These are phyloP conservation scores for Vicia sativa DNA, from an alignment of 306 rosid genomes.

Conservation along the genomic window DNA sequence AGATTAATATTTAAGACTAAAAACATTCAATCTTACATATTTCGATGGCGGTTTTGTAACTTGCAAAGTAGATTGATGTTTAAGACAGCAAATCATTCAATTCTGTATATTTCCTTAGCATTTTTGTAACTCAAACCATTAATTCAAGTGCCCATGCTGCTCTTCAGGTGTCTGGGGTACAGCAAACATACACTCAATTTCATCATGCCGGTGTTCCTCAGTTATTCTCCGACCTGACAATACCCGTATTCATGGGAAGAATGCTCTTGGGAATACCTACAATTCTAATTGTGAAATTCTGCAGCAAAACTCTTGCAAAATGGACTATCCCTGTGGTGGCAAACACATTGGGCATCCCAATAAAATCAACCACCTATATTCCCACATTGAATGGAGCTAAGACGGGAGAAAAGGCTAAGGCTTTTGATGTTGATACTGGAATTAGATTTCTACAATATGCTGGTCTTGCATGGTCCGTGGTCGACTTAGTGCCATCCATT, in stretches of 20 bases:
- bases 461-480: constrained; percentile 95
- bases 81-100: background rate
- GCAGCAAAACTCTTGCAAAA: constrained; percentile 90
- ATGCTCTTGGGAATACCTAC: constrained; percentile 82
- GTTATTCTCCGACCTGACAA: constrained; percentile 60
- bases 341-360: constrained; percentile 78
- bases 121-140: background rate
- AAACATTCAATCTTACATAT: no score
- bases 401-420: constrained; percentile 49
- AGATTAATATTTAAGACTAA: no score
- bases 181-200: constrained; percentile 92
- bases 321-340: constrained; percentile 83
- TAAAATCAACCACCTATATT: constrained; percentile 74
- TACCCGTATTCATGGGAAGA: constrained; percentile 67
- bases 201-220: constrained; percentile 74
- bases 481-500: constrained; percentile 85
- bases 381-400: constrained; percentile 54
- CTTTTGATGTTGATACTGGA: constrained; percentile 86
- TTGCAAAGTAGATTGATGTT: background rate
- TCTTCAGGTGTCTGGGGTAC: constrained; percentile 82
- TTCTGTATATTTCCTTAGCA: background rate
- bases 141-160: constrained; percentile 22
- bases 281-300: constrained; percentile 79
- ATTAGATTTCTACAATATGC: constrained; percentile 86
- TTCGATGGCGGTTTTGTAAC: no score